Evolutionary conservation across 331 rosid genomes (phyloP), one percentile per base, ranked within the genome.

Genomic region (Ulmus americana): DNA sequence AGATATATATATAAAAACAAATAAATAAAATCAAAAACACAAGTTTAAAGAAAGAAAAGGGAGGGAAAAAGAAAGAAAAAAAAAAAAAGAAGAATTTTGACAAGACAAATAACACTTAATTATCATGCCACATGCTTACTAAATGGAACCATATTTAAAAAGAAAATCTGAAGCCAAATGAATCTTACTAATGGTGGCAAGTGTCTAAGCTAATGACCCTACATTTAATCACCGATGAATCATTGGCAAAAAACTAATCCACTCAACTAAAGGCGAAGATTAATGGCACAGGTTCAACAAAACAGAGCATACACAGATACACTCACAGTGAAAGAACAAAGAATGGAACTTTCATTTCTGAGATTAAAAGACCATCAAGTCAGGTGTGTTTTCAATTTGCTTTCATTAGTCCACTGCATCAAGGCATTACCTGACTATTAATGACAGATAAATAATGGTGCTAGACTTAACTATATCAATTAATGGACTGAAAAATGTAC

Each of bases 371-470:
- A 59, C 6, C n/a, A 14, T 5, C 46, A 42, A 60, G 50, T 13
- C 4, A 10, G 39, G 62, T 10, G 18, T 57, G 20, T 57, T 39
- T 10, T 60, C 65, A 61, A 22, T 39, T 28, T 61, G 62, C 52
- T 61, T 63, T 39, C 20, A 71, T 18, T 60, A 60, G 67, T 3
- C 57, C 44, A 50, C 46, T 45, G 2, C 9, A 50, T 43, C 11
- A 63, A 55, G 16, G 46, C 52, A 63, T 63, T 45, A 45, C 56
- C 41, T 28, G 35, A 12, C 45, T 12, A 39, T 40, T 10, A 8
- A 5, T 39, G 20, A 35, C 10, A 20, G 12, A 22, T 3, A 45
- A 46, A 5, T 13, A 65, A 44, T 41, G 51, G 61, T 16, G 1
- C 14, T 28, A 12, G 60, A 16, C 56, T 56, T 38, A 42, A 13